phyloP scores from a whole-genome alignment of 148 eudicot species.

The Camellia lanceoleosa region DNA sequence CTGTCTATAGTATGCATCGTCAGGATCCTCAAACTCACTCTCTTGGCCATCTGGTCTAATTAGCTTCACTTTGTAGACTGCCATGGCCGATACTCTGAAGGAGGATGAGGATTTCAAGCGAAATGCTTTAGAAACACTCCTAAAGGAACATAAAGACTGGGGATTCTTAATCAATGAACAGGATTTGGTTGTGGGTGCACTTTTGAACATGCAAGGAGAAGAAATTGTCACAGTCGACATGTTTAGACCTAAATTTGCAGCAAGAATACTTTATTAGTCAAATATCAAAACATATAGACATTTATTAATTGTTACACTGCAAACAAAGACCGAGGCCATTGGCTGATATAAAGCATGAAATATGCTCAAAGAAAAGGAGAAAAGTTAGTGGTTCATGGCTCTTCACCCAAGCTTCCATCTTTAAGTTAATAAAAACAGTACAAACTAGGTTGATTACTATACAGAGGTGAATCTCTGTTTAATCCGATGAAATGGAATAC shows the following conservation, averaged over 20 bases:
- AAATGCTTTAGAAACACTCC: constrained; percentile 31
- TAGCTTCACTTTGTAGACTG: constrained; percentile 47
- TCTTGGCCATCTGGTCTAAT: constrained; percentile 42
- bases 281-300: too few relatives aligned
- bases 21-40: constrained; percentile 44
- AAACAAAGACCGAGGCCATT: not conserved
- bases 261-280: not conserved
- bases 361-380: too few relatives aligned
- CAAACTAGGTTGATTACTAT: not conserved
- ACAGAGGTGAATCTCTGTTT: not conserved
- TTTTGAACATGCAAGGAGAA: constrained; percentile 25
- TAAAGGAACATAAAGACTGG: constrained; percentile 23
- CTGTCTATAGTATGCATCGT: too few relatives aligned
- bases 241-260: not conserved
- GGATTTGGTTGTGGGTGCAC: constrained; percentile 11
- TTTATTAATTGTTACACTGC: not conserved
- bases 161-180: constrained; percentile 28
- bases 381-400: not conserved
- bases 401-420: too few relatives aligned
- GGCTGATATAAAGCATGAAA: too few relatives aligned
- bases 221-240: constrained; percentile 38
- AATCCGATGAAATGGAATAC: too few relatives aligned
- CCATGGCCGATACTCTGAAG: constrained; percentile 29
- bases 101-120: constrained; percentile 36
- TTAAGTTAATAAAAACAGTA: too few relatives aligned